Evolutionary conservation across 148 eudicot species (phyloP).

Genomic region (Amaranthus cruentus): DNA sequence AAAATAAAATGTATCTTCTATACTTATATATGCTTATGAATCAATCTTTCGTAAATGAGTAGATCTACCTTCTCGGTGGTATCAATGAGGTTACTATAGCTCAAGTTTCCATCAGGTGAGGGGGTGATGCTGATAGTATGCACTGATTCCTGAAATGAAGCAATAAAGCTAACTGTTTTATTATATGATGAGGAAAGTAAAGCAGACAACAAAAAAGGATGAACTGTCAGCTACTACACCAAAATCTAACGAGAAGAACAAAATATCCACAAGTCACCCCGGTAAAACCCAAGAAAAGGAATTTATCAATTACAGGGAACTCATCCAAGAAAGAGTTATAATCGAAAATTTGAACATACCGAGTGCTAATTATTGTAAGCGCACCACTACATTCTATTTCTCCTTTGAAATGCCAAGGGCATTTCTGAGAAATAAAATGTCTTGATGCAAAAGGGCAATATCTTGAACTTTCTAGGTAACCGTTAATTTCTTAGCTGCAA

Average conservation of each 20-base stretch:
- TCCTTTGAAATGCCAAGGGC: not conserved
- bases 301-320: not conserved
- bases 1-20: not conserved
- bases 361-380: not conserved
- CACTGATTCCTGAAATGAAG: slow-evolving; percentile 38
- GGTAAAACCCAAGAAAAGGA: not conserved
- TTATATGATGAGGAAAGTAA: not conserved
- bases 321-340: not conserved
- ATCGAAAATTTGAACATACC: not conserved
- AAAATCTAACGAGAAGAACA: not conserved
- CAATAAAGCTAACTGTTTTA: slow-evolving; percentile 1
- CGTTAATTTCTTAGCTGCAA: not conserved
- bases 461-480: not conserved
- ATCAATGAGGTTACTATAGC: slow-evolving; percentile 46
- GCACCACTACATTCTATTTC: not conserved
- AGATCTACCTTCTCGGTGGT: slow-evolving; percentile 48
- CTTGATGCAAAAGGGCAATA: not conserved
- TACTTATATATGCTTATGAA: not conserved
- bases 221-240: not conserved
- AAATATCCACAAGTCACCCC: not conserved
- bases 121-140: slow-evolving; percentile 36
- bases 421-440: not conserved
- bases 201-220: not conserved
- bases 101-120: slow-evolving; percentile 69
- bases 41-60: not conserved